A percentile compares a stretch with the other conserved stretches of the same genome.
Evolutionary conservation across 306 rosid species (phyloP).

Genomic region (Quillaja saponaria): DNA sequence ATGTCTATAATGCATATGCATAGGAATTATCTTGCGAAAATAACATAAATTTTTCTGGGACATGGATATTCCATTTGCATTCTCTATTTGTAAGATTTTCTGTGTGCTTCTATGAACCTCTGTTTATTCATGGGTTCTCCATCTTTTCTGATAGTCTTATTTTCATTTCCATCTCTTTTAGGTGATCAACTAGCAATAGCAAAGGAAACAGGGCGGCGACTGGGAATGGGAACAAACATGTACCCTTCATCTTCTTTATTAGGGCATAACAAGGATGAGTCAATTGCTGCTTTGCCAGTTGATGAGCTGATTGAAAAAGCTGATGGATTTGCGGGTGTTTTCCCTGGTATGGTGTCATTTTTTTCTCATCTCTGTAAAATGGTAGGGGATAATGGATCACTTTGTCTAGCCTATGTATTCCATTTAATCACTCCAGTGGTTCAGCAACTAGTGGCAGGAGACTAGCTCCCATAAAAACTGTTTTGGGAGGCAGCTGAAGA

Average conservation of each 20-base stretch:
- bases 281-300: conserved; percentile 66
- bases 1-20: neutral
- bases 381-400: neutral
- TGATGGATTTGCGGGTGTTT: conserved; percentile 87
- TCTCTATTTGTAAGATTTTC: too few species aligned
- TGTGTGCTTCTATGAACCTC: too few species aligned
- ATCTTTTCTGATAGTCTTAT: neutral
- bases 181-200: conserved; percentile 90
- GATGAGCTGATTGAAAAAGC: conserved; percentile 84
- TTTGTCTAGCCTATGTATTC: too few species aligned
- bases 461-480: conserved; percentile 16
- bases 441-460: conserved; percentile 11
- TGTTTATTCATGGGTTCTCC: neutral
- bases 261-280: conserved; percentile 66
- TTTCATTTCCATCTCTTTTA: conserved; percentile 25
- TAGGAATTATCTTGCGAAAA: neutral
- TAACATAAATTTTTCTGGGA: conserved; percentile 3
- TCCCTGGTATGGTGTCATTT: conserved; percentile 55
- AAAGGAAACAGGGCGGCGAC: conserved; percentile 83
- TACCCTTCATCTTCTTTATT: conserved; percentile 75
- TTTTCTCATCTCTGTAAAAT: neutral
- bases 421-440: conserved; percentile 9
- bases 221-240: conserved; percentile 94
- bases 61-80: too few species aligned
- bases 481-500: conserved; percentile 3